Base-by-base conservation (phyloP, 1,284 basidiomycete species). In the Gymnopus androsaceus region DNA sequence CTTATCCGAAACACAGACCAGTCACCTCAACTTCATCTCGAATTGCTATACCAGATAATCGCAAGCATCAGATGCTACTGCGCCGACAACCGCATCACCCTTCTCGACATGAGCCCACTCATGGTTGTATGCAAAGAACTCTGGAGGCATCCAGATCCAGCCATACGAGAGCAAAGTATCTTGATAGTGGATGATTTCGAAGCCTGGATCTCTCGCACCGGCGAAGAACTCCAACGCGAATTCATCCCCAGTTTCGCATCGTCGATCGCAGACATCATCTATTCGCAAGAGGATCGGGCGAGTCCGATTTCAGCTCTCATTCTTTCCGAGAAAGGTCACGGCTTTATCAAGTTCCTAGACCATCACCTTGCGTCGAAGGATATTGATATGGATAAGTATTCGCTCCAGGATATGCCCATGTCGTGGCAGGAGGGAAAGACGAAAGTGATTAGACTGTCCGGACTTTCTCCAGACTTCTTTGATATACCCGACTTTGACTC, bases 71-170 rank as follows among this genome's bases (percentile, higher is more conserved):
- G 47, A 42, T 36, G 53, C 17, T 59, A 55, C 38, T 52, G 48
- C 34, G 53, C 49, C 11, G 53, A 55, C 14, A 44, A 54, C 19
- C 53, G 57, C 17, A 52, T 59, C 31, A 59, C 57, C 25, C 34
- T 59, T 19, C 37, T 59, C 30, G 57, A 59, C 38, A 51, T 59
- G 57, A 51, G 30, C 30, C 57, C 57, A 8, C 44, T 59, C 19
- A 42, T 59, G 23, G 27, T 47, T 15, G 49, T 55, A 7, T 55
- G 57, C 27, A 54, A 45, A 51, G 42, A 59, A 12, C 44, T 59
- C 9, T 59, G 57, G 57, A 55, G 49, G 30, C 57, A 59, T 30
- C 50, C 57, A 3, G 40, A 44, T 34, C 45, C 23, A 12, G 19
- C 54, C 2, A 44, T 59, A 9, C 57, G 57, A 17, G 42, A 59